phyloP scores from a whole-genome alignment of 2,329 filamentous ascomycete genomes.

The Thelonectria rubi region DNA sequence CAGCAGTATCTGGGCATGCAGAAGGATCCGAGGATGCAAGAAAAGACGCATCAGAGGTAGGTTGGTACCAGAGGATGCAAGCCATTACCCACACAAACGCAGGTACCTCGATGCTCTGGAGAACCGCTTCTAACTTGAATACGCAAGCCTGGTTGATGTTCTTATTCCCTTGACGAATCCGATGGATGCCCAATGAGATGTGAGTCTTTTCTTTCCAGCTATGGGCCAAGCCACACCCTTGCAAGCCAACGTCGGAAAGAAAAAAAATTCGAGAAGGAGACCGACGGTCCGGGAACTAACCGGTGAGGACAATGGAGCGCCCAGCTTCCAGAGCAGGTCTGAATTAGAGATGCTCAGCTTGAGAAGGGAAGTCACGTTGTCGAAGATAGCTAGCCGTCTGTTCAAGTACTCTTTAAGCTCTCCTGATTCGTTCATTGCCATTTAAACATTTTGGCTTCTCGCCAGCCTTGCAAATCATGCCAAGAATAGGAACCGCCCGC shows the following conservation, averaged over 20 bases:
- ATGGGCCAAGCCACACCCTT: neutral
- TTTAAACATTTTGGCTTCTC: neutral
- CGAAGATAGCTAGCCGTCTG: neutral
- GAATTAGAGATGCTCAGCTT: too few species aligned
- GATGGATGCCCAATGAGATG: slow-evolving; percentile 19
- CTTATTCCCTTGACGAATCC: slow-evolving; percentile 10
- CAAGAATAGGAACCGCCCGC: neutral
- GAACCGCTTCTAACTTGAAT: neutral
- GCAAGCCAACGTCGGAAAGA: neutral
- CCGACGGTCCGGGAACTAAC: neutral
- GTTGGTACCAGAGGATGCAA: slow-evolving; percentile 14
- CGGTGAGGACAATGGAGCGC: neutral
- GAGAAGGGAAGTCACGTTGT: neutral
- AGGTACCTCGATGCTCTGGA: slow-evolving; percentile 1
- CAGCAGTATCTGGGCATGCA: neutral
- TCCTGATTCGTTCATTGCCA: slow-evolving; percentile 1
- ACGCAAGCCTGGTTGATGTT: neutral
- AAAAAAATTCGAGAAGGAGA: neutral
- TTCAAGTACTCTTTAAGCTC: neutral
- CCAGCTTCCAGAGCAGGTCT: too few species aligned
- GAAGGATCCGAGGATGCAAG: neutral
- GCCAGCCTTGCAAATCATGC: neutral
- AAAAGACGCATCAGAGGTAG: slow-evolving; percentile 6
- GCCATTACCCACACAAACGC: slow-evolving; percentile 3
- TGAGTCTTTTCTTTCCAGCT: slow-evolving; percentile 3